Evolutionary conservation across 176 grass and related monocot genomes (phyloP).

Genomic region (Ampelocalamus luodianensis): DNA sequence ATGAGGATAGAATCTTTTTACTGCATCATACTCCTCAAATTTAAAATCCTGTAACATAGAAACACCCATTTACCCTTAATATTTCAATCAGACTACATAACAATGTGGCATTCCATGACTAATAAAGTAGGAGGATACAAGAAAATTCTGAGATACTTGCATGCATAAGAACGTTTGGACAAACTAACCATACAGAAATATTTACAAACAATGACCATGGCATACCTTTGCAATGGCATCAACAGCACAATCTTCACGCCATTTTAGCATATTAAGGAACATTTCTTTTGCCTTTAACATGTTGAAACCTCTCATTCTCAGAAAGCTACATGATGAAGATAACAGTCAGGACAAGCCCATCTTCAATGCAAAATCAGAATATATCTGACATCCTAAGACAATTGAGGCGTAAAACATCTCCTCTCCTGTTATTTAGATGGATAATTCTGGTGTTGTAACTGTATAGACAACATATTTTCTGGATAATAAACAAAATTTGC

Average conservation of each 20-base stretch:
- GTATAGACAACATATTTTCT: conserved; percentile 24
- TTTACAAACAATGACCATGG: conserved; percentile 30
- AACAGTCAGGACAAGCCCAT: conserved; percentile 27
- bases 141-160: conserved; percentile 5
- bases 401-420: conserved; percentile 30
- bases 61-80: conserved; percentile 22
- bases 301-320: conserved; percentile 84
- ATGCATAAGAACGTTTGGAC: conserved; percentile 9
- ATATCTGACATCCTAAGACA: conserved; percentile 17
- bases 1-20: conserved; percentile 88
- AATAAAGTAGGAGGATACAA: conserved; percentile 4
- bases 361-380: conserved; percentile 21
- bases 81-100: conserved; percentile 15
- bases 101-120: conserved; percentile 8
- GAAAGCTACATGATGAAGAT: conserved; percentile 62
- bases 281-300: conserved; percentile 74
- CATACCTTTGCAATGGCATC: conserved; percentile 78
- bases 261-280: conserved; percentile 96
- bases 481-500: conserved; percentile 15
- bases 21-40: conserved; percentile 80
- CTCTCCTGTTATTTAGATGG: neutral
- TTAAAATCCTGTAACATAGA: conserved; percentile 74
- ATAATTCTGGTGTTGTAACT: neutral
- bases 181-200: conserved; percentile 7
- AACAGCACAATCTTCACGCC: conserved; percentile 79